These are phyloP conservation scores for Kondoa malvinella DNA, from an alignment of 768 basidiomycete genomes.

Conservation along the genomic window DNA sequence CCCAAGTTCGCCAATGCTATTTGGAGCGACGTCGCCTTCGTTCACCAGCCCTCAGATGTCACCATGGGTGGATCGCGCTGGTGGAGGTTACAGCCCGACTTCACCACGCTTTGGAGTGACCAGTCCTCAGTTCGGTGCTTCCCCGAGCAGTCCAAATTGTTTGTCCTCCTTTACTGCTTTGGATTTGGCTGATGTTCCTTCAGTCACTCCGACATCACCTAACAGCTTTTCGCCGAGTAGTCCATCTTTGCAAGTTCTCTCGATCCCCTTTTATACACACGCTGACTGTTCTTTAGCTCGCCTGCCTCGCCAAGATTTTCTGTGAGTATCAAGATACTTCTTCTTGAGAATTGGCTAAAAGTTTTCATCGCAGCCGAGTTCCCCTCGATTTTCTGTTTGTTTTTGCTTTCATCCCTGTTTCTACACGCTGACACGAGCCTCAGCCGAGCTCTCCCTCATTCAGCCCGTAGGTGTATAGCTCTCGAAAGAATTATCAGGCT, in stretches of 20 bases:
- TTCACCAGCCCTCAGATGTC: slow-evolving; percentile 34
- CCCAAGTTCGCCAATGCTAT: slow-evolving; percentile 69
- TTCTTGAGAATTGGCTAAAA: background rate
- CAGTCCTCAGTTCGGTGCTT: slow-evolving; percentile 74
- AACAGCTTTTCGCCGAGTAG: background rate
- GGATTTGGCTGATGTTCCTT: slow-evolving; percentile 7
- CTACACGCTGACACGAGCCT: slow-evolving; percentile 32
- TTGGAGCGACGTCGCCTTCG: slow-evolving; percentile 38
- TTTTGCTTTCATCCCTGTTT: slow-evolving; percentile 25
- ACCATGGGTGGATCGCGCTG: slow-evolving; percentile 30
- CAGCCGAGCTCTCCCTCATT: background rate
- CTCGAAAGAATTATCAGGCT: slow-evolving; percentile 12
- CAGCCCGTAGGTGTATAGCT: slow-evolving; percentile 14
- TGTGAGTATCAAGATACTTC: slow-evolving; percentile 12
- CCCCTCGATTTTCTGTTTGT: background rate
- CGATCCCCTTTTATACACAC: slow-evolving; percentile 16
- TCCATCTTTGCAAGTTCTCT: slow-evolving; percentile 6
- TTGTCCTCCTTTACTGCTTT: slow-evolving; percentile 10
- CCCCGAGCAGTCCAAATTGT: slow-evolving; percentile 57
- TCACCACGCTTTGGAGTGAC: slow-evolving; percentile 35
- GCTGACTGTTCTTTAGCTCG: slow-evolving; percentile 6
- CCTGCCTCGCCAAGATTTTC: slow-evolving; percentile 26
- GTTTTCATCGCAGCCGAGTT: background rate
- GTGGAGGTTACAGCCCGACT: slow-evolving; percentile 28
- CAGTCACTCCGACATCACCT: background rate